These are phyloP conservation scores for Aureobasidium namibiae DNA, from an alignment of 2,329 filamentous ascomycete species.

Conservation along the genomic window DNA sequence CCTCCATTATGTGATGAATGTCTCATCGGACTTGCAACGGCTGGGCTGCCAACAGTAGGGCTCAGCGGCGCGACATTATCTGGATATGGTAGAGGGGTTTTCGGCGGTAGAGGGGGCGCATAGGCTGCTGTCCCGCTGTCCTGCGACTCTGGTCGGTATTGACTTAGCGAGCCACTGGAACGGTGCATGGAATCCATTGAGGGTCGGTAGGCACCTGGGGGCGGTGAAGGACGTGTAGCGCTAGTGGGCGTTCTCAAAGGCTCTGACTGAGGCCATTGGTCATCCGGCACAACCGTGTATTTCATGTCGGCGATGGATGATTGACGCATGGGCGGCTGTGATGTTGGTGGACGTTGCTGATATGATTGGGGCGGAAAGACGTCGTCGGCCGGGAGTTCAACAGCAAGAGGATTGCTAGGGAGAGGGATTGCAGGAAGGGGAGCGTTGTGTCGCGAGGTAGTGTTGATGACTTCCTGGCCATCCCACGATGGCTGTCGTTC, in stretches of 20 bases:
- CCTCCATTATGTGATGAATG: constrained; percentile 13
- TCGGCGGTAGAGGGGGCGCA: constrained; percentile 67
- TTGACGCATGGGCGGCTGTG: constrained; percentile 47
- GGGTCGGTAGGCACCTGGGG: constrained; percentile 6
- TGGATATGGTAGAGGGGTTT: constrained; percentile 31
- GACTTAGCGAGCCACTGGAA: constrained; percentile 13
- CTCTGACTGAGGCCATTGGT: constrained; percentile 46
- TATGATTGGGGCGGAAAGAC: constrained; percentile 26
- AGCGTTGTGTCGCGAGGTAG: background rate
- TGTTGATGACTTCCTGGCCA: constrained; percentile 18
- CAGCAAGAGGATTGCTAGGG: constrained; percentile 40
- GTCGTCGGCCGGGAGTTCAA: constrained; percentile 53
- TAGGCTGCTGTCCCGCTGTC: constrained; percentile 6
- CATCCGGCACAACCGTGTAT: constrained; percentile 54
- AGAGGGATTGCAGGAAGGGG: constrained; percentile 30
- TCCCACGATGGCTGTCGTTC: constrained; percentile 40
- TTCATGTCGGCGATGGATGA: constrained; percentile 53
- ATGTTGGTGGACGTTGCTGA: constrained; percentile 17
- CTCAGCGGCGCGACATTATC: constrained; percentile 19
- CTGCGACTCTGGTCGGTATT: constrained; percentile 28
- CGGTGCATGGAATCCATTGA: constrained; percentile 14
- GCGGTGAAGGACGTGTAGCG: constrained; percentile 9
- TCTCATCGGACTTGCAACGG: constrained; percentile 23
- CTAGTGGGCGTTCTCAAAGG: constrained; percentile 15
- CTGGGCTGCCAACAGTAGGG: constrained; percentile 20